These are phyloP conservation scores for Fusarium domesticum DNA, from an alignment of 2,329 filamentous ascomycete species.

Conservation along the genomic window DNA sequence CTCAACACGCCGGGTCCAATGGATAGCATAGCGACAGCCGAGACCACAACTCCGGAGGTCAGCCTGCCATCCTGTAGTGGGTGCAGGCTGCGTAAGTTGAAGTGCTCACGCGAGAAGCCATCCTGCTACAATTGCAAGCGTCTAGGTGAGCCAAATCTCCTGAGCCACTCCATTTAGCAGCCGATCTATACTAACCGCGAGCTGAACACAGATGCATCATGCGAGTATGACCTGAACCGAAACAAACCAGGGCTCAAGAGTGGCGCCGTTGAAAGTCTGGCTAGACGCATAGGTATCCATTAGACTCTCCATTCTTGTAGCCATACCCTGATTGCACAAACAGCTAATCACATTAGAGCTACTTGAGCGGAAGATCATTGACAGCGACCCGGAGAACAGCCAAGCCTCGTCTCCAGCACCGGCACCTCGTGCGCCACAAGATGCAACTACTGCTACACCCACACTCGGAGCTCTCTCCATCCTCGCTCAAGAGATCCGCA, in stretches of 20 bases:
- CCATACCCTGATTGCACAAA: no score
- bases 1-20: no score
- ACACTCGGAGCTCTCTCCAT: neutral
- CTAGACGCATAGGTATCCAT: conserved; percentile 8
- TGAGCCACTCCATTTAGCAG: no score
- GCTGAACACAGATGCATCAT: conserved; percentile 1
- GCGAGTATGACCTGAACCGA: conserved; percentile 4
- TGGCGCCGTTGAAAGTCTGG: conserved; percentile 10
- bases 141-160: conserved; percentile 10
- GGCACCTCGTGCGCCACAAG: no score
- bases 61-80: conserved; percentile 11
- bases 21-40: no score
- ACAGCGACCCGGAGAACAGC: no score
- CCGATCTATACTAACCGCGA: neutral
- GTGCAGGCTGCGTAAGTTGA: conserved; percentile 16
- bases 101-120: conserved; percentile 12
- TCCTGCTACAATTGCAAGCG: conserved; percentile 13
- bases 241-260: conserved; percentile 11
- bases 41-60: conserved; percentile 5
- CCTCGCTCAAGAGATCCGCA: neutral
- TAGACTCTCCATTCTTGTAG: no score
- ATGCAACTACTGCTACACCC: neutral
- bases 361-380: no score
- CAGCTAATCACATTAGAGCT: no score
- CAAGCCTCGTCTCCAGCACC: no score